Percentiles rank a stretch among this genome's conserved stretches.
Evolutionary conservation across 1,284 basidiomycete genomes (phyloP).

Genomic region (Athelia psychrophila): DNA sequence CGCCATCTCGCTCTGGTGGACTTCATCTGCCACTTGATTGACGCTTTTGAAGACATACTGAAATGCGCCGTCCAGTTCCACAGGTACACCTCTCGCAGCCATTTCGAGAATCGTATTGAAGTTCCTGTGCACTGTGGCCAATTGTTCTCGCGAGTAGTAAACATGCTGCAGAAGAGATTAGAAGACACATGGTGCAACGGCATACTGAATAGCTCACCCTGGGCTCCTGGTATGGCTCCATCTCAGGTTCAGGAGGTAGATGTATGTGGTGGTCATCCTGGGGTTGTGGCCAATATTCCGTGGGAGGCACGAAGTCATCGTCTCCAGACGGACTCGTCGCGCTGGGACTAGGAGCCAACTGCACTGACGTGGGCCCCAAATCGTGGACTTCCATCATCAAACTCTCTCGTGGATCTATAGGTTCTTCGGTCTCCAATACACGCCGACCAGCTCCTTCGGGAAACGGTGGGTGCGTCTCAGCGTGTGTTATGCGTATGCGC

Average conservation of each 20-base stretch:
- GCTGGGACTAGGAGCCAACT: too few species aligned
- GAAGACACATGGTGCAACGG: background rate
- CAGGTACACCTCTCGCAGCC: background rate
- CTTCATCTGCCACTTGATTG: background rate
- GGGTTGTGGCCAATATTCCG: background rate
- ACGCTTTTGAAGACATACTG: background rate
- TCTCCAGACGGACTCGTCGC: too few species aligned
- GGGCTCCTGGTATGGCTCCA: background rate
- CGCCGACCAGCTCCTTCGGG: background rate
- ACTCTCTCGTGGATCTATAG: too few species aligned
- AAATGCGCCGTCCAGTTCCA: background rate
- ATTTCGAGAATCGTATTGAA: background rate
- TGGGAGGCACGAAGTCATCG: too few species aligned
- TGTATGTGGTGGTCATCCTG: background rate
- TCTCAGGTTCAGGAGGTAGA: background rate
- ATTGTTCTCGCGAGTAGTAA: background rate
- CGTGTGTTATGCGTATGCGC: constrained; percentile 31
- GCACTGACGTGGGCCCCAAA: too few species aligned
- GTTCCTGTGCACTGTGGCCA: background rate
- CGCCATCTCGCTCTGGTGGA: background rate
- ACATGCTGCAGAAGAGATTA: background rate
- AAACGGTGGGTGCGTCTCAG: constrained; percentile 25
- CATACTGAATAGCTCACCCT: background rate
- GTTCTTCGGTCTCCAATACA: background rate
- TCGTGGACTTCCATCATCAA: too few species aligned